These are phyloP conservation scores for Candida orba DNA, from an alignment of 805 yeast genomes.

Conservation along the genomic window DNA sequence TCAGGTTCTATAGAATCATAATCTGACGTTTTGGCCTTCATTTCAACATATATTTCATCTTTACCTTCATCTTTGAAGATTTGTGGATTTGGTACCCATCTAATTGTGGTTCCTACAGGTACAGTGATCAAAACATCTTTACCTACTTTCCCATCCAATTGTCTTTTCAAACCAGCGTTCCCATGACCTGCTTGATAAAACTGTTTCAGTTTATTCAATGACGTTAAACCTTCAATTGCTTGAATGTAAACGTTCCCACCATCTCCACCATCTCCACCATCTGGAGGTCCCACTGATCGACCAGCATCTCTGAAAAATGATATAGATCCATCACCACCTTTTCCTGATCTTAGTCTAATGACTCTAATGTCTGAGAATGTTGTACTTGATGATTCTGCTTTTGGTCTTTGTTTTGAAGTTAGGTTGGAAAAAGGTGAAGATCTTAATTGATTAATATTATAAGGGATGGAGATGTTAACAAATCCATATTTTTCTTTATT, in stretches of 20 bases:
- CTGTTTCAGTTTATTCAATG: constrained; percentile 62
- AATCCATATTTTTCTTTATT: constrained; percentile 1
- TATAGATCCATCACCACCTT: constrained; percentile 83
- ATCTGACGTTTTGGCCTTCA: constrained; percentile 26
- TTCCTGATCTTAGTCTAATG: constrained; percentile 63
- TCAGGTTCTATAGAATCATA: constrained; percentile 29
- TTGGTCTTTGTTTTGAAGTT: constrained; percentile 33
- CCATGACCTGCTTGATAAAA: constrained; percentile 73
- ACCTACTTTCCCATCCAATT: constrained; percentile 83
- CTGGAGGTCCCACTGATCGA: constrained; percentile 85
- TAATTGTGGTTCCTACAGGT: constrained; percentile 84
- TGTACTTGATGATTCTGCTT: constrained; percentile 31
- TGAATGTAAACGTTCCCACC: constrained; percentile 87
- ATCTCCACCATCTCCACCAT: constrained; percentile 97
- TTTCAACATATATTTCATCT: constrained; percentile 25
- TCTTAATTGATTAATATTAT: constrained; percentile 8
- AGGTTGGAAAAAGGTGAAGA: constrained; percentile 34
- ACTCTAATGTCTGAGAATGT: constrained; percentile 60
- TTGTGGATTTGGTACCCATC: constrained; percentile 77
- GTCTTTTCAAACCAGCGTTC: constrained; percentile 59
- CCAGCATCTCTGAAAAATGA: constrained; percentile 87
- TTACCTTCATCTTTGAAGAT: constrained; percentile 24
- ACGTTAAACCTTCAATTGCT: constrained; percentile 65
- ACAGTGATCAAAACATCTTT: constrained; percentile 73
- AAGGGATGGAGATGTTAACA: constrained; percentile 12